Base-by-base conservation (phyloP, 352 stramenopile genomes). In the Phytophthora fragariaefolia region DNA sequence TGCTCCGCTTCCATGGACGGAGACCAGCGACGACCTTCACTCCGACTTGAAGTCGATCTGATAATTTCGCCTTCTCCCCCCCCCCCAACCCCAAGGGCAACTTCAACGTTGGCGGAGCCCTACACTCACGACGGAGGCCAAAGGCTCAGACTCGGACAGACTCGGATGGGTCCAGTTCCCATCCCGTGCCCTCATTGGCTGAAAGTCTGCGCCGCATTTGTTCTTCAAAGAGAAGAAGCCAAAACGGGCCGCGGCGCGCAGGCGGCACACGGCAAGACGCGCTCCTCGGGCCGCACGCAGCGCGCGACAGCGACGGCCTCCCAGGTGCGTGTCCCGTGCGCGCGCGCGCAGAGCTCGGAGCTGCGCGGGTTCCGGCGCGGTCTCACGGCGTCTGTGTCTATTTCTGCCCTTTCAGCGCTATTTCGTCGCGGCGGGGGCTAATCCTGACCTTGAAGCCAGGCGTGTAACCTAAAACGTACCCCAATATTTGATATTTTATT, bases 401-500 rank as follows among this genome's bases (percentile, higher is more conserved):
- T 42, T 42, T 42, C 34, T 1, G 34, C 34, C 30, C 34, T 42
- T 42, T 42, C 18, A 42, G 34, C 34, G 34, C 34, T 42, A 42
- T 42, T 42, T 42, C 34, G 34, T 42, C 13, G 34, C 34, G n/a
- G n/a, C n/a, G n/a, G n/a, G n/a, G n/a, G n/a, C 34, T 20, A 42
- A 42, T 42, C 34, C 34, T 18, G 34, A 42, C 34, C 34, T 42
- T 42, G 34, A 42, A 42, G 34, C 34, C 34, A 42, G 34, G 34
- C 34, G 34, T 42, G 34, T 20, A 42, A 4, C 34, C 34, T 42
- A 42, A 42, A 42, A 42, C 13, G 9, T 13, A 1, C 34, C 34
- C 30, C 34, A 42, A 17, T 15, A 42, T 42, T 42, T 42, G 34
- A 42, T 42, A 42, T 42, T 42, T 42, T 42, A 42, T 58, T 53